Base-by-base conservation (phyloP, 768 basidiomycete genomes). In the Hortiboletus flavorubellus region DNA sequence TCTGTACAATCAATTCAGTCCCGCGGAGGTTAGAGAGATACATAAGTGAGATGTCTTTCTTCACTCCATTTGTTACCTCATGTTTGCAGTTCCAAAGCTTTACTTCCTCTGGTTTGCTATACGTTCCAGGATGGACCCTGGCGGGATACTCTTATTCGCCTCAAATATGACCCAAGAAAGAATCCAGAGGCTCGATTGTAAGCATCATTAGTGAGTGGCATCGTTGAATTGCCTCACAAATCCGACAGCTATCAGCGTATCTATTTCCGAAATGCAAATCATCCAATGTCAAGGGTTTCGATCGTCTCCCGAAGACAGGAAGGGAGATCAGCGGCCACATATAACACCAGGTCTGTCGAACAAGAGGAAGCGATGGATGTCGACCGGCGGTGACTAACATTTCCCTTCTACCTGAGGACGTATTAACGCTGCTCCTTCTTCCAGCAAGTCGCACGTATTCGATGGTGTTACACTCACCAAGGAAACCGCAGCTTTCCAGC, bases 121-220 rank as follows among this genome's bases (percentile, higher is more conserved):
- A 87, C 90, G 9, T 95, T 98, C 66, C 83, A 87, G 61, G 95
- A 97, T 60, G 97, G 97, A 0, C 94, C 95, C 3, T 98, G 90
- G 87, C 80, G 93, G 39, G 95, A 98, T 62, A 89, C 90, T 14
- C 79, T 94, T 47, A 80, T 98, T 35, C 83, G 84, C 43, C 87
- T 93, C 54, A 85, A 87, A 12, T 98, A 94, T 65, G 97, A 99
- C 65, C 97, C 97, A 9, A 79, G 95, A 39, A 80, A 80, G 62
- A 80, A 91, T 57, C 78, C 79, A 3, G 73, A 78, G 46, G 86
- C 91, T 18, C 79, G 91, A 59, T 83, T 93, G 95, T 95, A 59
- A 59, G 89, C 76, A 29, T 26, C 30, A 18, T 33, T 18, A 4
- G 1, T n/a, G n/a, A 21, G 11, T 18, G 10, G 23, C 7, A 26